These are phyloP conservation scores for Diplotaxis tenuifolia DNA, from an alignment of 345 rosid species.

Conservation along the genomic window DNA sequence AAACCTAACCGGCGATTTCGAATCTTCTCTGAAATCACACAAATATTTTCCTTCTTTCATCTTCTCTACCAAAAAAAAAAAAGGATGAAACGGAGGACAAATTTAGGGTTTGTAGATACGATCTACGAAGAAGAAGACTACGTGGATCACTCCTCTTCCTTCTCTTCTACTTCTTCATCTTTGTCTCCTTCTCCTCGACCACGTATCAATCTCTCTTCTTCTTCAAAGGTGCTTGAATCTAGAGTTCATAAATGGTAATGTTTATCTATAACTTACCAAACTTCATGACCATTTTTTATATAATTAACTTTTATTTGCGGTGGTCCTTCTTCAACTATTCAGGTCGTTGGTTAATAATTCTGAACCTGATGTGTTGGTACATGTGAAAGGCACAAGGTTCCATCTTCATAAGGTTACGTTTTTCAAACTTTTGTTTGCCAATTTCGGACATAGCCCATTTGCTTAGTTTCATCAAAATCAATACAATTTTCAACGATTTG, in stretches of 20 bases:
- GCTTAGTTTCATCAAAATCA: too few relatives aligned
- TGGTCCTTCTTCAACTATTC: too few relatives aligned
- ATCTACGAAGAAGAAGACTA: slow-evolving; percentile 79
- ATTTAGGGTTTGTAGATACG: slow-evolving; percentile 68
- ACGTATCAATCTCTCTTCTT: slow-evolving; percentile 31
- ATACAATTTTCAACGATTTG: too few relatives aligned
- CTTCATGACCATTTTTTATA: neutral
- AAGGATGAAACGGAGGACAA: slow-evolving; percentile 53
- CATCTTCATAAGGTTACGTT: slow-evolving; percentile 67
- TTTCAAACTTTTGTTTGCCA: slow-evolving; percentile 3
- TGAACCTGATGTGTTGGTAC: slow-evolving; percentile 53
- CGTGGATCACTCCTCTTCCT: slow-evolving; percentile 37
- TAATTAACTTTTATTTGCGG: neutral
- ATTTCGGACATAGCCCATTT: slow-evolving; percentile 1
- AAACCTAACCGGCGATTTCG: slow-evolving; percentile 35
- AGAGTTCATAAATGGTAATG: slow-evolving; percentile 59
- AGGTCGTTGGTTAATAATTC: slow-evolving; percentile 59
- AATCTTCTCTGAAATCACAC: slow-evolving; percentile 21
- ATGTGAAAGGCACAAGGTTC: slow-evolving; percentile 64
- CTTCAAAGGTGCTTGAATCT: slow-evolving; percentile 47
- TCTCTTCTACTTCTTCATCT: slow-evolving; percentile 34
- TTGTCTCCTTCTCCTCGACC: slow-evolving; percentile 35
- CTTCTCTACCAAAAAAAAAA: neutral
- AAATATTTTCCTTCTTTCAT: neutral
- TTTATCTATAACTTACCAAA: neutral